phyloP scores from a whole-genome alignment of 1,284 basidiomycete species.

The Volvariella surrecta region DNA sequence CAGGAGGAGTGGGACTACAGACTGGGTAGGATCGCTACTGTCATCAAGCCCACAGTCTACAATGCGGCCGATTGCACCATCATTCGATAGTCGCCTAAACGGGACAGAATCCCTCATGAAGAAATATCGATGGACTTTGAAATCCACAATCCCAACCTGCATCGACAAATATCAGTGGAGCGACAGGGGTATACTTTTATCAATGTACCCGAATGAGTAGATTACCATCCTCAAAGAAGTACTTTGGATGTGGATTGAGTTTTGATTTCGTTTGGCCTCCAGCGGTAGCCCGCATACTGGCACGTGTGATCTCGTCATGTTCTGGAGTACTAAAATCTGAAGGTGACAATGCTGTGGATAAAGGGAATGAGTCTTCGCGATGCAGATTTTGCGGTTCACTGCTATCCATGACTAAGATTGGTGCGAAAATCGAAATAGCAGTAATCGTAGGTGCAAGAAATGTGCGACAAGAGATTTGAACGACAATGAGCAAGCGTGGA shows the following conservation, averaged over 20 bases:
- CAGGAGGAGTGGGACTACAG: conserved; percentile 13
- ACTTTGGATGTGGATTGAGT: conserved; percentile 12
- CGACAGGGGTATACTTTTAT: not conserved
- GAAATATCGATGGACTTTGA: conserved; percentile 18
- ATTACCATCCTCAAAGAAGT: conserved; percentile 15
- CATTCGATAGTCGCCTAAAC: conserved; percentile 14
- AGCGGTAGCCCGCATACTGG: too few species aligned
- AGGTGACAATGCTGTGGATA: too few species aligned
- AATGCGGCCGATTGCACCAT: conserved; percentile 5
- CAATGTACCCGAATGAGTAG: conserved; percentile 14
- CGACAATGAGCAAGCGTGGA: too few species aligned
- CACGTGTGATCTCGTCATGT: too few species aligned
- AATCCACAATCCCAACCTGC: conserved; percentile 16
- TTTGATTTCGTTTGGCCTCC: too few species aligned
- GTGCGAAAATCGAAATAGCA: too few species aligned
- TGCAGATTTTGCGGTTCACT: too few species aligned
- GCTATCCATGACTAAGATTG: too few species aligned
- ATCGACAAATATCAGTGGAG: conserved; percentile 1
- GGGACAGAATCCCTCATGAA: conserved; percentile 23
- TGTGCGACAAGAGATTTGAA: too few species aligned
- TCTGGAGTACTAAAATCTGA: too few species aligned
- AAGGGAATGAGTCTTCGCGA: too few species aligned
- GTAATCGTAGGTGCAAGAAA: too few species aligned
- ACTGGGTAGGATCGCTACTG: conserved; percentile 4
- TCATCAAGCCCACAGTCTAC: not conserved